A percentile compares a stretch with the other conserved stretches of the same genome.
phyloP scores from a whole-genome alignment of 768 basidiomycete genomes.

The Clitopilus passeckerianus region DNA sequence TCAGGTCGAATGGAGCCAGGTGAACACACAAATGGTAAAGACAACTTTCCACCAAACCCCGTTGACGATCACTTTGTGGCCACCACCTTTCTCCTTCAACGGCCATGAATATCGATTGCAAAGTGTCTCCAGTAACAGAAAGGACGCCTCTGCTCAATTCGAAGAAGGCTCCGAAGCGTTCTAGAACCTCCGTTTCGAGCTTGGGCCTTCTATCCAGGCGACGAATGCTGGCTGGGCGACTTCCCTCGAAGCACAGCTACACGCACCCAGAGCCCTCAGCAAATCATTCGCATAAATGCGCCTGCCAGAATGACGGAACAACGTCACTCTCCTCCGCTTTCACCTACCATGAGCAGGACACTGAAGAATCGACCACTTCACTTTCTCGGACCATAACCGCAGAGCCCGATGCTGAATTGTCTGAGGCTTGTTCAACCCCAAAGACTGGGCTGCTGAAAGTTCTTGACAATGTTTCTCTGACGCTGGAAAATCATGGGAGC shows the following conservation, averaged over 20 bases:
- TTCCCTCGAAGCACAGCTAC: not conserved
- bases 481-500: constrained; percentile 42
- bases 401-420: not conserved
- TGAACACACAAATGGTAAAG: too few relatives aligned
- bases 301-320: too few relatives aligned
- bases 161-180: not conserved
- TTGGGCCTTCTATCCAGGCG: not conserved
- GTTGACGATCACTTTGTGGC: not conserved
- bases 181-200: not conserved
- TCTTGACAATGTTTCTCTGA: constrained; percentile 9
- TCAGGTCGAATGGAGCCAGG: too few relatives aligned
- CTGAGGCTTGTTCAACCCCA: not conserved
- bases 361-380: not conserved
- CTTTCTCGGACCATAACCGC: not conserved
- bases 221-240: not conserved
- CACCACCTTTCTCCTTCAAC: not conserved
- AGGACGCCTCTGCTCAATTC: not conserved
- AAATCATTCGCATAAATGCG: too few relatives aligned
- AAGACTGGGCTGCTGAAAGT: not conserved
- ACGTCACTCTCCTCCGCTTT: not conserved
- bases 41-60: not conserved
- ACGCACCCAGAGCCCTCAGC: too few relatives aligned
- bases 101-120: not conserved
- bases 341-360: not conserved
- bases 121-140: not conserved